Evolutionary conservation across 2,329 filamentous ascomycete species (phyloP).

Genomic region (Sphaerulina musiva): DNA sequence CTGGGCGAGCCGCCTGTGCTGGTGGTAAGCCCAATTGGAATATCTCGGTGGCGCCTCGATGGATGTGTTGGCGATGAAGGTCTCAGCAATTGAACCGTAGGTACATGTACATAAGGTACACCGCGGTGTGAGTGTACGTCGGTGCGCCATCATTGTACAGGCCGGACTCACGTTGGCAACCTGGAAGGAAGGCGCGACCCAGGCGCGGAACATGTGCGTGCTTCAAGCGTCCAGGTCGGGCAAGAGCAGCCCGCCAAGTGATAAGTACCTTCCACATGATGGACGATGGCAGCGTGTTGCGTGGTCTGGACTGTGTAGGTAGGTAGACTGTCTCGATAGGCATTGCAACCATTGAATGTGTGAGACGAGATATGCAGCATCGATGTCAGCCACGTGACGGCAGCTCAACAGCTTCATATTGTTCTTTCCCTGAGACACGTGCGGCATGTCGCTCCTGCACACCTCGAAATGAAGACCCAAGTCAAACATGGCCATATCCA

Average conservation of each 20-base stretch:
- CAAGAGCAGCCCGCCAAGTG: too few species aligned
- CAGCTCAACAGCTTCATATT: slow-evolving; percentile 9
- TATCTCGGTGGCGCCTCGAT: background rate
- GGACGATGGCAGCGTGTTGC: too few species aligned
- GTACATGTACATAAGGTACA: slow-evolving; percentile 1
- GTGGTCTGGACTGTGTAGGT: background rate
- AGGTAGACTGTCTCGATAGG: background rate
- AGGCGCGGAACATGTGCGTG: too few species aligned
- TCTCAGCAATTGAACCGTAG: background rate
- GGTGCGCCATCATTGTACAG: background rate
- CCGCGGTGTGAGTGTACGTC: background rate
- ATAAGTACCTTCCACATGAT: too few species aligned
- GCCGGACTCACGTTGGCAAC: background rate
- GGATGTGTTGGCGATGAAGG: background rate
- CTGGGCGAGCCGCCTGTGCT: background rate
- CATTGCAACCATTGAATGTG: background rate
- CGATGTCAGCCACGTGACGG: background rate
- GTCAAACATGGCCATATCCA: slow-evolving; percentile 3
- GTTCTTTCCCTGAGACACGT: slow-evolving; percentile 11
- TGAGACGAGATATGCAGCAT: slow-evolving; percentile 1
- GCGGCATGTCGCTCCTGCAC: slow-evolving; percentile 12
- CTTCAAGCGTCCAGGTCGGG: background rate
- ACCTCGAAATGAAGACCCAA: background rate
- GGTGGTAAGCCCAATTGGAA: background rate
- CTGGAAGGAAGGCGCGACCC: background rate